Conservation (phyloP, 371 early-diverging fungal genomes). For the Rhizopus delemar region DNA sequence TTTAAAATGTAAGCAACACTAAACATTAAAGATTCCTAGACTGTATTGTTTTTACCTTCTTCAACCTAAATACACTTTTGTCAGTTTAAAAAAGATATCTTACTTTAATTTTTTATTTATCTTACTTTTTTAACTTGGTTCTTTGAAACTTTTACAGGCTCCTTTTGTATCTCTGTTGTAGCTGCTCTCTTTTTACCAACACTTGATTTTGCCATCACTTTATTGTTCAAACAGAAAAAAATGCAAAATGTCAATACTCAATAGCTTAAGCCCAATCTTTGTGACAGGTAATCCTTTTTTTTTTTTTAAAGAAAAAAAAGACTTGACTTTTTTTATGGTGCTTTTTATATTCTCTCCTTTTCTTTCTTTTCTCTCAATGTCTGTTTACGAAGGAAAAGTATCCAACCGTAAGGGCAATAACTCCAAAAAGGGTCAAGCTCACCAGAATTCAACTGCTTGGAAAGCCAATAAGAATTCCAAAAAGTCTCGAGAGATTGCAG, state of each 20-base stretch:
- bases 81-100: not conserved
- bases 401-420: conserved; percentile 59
- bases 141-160: conserved; percentile 13
- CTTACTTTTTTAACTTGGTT: conserved; percentile 4
- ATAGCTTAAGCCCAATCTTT: not conserved
- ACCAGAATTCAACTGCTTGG: conserved; percentile 89
- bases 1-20: not conserved
- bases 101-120: not conserved
- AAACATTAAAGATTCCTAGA: not conserved
- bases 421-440: conserved; percentile 80
- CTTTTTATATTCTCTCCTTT: conserved; percentile 6
- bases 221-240: not conserved
- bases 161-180: conserved; percentile 9
- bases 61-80: conserved; percentile 1
- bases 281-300: conserved; percentile 9
- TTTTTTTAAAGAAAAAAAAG: not conserved
- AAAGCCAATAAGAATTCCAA: conserved; percentile 85
- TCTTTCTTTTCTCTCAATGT: conserved; percentile 17
- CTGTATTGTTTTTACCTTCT: conserved; percentile 1
- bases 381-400: conserved; percentile 41
- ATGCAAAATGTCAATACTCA: not conserved
- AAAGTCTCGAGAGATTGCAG: conserved; percentile 73
- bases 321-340: conserved; percentile 2
- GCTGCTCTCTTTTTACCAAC: conserved; percentile 18
- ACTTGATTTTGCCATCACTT: not conserved